A percentile compares a stretch with the other conserved stretches of the same genome.
Evolutionary conservation across 768 basidiomycete species (phyloP).

Genomic region (Amanita polypyramis): DNA sequence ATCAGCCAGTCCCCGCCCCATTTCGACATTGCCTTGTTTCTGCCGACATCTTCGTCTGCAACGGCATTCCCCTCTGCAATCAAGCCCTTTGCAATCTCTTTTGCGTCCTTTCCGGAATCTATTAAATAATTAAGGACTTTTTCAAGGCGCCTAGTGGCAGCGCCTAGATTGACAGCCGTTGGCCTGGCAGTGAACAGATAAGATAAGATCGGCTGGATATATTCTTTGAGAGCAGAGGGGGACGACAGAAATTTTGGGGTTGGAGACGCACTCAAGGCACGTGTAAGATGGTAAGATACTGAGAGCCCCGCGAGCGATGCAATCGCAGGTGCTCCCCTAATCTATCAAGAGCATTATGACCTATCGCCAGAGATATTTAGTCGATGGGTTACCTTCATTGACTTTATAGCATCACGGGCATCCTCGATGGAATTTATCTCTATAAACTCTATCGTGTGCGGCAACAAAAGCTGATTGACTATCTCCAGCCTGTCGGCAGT

Average conservation of each 20-base stretch:
- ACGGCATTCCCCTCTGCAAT: slow-evolving; percentile 63
- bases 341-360: slow-evolving; percentile 19
- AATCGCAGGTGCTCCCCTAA: slow-evolving; percentile 90
- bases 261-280: slow-evolving; percentile 34
- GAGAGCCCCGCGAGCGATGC: slow-evolving; percentile 84
- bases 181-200: slow-evolving; percentile 84
- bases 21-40: slow-evolving; percentile 80
- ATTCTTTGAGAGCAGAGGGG: slow-evolving; percentile 34
- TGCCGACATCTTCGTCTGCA: slow-evolving; percentile 78
- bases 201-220: slow-evolving; percentile 51
- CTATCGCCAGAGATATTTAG: slow-evolving; percentile 2
- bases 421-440: slow-evolving; percentile 64
- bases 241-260: slow-evolving; percentile 47
- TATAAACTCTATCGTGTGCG: slow-evolving; percentile 59
- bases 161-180: slow-evolving; percentile 91
- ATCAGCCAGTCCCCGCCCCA: slow-evolving; percentile 83
- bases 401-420: slow-evolving; percentile 89
- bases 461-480: slow-evolving; percentile 82
- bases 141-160: slow-evolving; percentile 67
- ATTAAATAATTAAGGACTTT: slow-evolving; percentile 33
- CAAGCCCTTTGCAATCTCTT: slow-evolving; percentile 44
- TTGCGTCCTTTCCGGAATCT: slow-evolving; percentile 32
- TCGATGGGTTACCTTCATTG: slow-evolving; percentile 66
- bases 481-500: slow-evolving; percentile 56
- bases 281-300: slow-evolving; percentile 53